Evolutionary conservation across 306 rosid genomes (phyloP).

Genomic region (Vigna trinervia): DNA sequence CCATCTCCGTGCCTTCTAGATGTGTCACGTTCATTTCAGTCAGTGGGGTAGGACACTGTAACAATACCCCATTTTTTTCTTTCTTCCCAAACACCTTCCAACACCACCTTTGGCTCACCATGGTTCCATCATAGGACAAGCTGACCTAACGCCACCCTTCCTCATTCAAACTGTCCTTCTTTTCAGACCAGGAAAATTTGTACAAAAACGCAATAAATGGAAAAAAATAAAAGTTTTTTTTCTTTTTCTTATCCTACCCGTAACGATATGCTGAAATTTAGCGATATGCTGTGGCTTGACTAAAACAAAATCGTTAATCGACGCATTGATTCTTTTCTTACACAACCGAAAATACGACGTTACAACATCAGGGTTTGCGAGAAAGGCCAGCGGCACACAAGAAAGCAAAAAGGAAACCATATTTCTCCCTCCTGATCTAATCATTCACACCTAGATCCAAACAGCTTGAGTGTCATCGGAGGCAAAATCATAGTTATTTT

Average conservation of each 20-base stretch:
- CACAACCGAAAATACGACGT: background rate
- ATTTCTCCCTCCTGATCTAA: conserved; percentile 16
- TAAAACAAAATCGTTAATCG: background rate
- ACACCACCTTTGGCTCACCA: background rate
- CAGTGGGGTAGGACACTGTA: conserved; percentile 34
- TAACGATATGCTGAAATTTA: background rate
- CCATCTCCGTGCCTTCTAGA: background rate
- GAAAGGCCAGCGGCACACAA: background rate
- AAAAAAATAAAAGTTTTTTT: too few relatives aligned
- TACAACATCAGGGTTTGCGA: background rate
- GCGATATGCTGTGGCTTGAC: background rate
- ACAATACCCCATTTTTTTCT: conserved; percentile 14
- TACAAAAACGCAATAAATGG: background rate
- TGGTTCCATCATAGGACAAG: background rate
- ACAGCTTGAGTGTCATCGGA: conserved; percentile 39
- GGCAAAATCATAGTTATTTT: conserved; percentile 45
- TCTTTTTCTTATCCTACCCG: too few relatives aligned
- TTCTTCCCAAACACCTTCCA: conserved; percentile 31
- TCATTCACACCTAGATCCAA: conserved; percentile 42
- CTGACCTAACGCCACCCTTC: background rate
- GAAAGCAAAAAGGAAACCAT: background rate
- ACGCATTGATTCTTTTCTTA: conserved; percentile 33
- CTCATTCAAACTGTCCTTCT: background rate
- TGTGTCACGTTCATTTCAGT: conserved; percentile 32
- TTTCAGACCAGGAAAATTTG: background rate